Evolutionary conservation across 352 stramenopile species (phyloP).

Genomic region (Globisporangium paroecandrum): DNA sequence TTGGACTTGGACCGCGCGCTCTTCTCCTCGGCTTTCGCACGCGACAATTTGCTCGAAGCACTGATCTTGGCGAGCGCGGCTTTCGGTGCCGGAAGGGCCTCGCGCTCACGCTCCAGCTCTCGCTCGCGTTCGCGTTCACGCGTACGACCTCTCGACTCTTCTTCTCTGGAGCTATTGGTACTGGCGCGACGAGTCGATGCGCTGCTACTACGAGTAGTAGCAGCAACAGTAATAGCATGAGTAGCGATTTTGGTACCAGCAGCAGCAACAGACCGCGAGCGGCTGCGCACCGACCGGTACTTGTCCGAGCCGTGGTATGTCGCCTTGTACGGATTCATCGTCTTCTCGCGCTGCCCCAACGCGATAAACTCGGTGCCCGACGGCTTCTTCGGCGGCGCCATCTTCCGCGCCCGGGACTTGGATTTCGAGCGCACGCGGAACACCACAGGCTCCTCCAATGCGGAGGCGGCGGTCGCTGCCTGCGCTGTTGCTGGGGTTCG

Average conservation of each 20-base stretch:
- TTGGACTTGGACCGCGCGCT: constrained; percentile 49
- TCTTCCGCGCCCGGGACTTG: constrained; percentile 40
- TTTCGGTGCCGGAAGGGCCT: constrained; percentile 11
- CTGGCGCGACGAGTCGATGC: background rate
- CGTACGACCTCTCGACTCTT: background rate
- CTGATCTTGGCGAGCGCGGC: constrained; percentile 6
- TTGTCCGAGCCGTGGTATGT: constrained; percentile 33
- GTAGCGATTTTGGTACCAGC: background rate
- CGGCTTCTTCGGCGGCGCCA: constrained; percentile 18
- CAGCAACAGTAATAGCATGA: background rate
- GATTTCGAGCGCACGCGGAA: constrained; percentile 60
- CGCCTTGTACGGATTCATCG: constrained; percentile 23
- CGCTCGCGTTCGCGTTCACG: constrained; percentile 6
- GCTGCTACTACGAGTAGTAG: background rate
- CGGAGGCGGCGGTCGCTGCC: background rate
- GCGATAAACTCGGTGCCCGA: constrained; percentile 45
- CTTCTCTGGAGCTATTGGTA: background rate
- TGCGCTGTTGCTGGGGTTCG: background rate
- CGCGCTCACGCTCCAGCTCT: constrained; percentile 12
- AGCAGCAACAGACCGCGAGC: constrained; percentile 27
- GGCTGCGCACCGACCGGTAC: constrained; percentile 15
- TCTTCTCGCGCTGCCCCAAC: constrained; percentile 32
- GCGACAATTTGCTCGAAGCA: background rate
- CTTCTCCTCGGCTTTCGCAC: constrained; percentile 19
- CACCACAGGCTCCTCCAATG: constrained; percentile 14